phyloP scores from a whole-genome alignment of 805 yeast species.

The Clavispora fructus region DNA sequence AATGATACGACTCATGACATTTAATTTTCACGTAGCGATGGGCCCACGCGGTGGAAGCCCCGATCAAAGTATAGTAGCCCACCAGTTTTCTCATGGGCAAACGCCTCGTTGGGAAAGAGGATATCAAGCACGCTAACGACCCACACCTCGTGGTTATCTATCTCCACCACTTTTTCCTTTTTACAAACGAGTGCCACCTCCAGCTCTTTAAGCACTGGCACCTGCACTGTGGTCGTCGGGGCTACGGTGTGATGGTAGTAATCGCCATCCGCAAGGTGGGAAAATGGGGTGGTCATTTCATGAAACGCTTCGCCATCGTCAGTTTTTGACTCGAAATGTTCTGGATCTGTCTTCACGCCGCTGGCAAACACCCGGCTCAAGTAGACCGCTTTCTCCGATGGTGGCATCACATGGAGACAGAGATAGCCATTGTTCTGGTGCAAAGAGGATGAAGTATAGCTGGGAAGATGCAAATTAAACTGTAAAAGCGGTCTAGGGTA shows the following conservation, averaged over 20 bases:
- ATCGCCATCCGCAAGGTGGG: conserved; percentile 28
- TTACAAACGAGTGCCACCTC: conserved; percentile 63
- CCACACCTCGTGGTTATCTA: conserved; percentile 90
- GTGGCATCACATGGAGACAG: conserved; percentile 74
- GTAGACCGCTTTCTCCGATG: conserved; percentile 47
- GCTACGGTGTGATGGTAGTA: conserved; percentile 14
- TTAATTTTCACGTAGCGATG: conserved; percentile 19
- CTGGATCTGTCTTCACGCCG: conserved; percentile 46
- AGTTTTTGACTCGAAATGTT: conserved; percentile 9
- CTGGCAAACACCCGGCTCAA: conserved; percentile 63
- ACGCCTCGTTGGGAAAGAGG: conserved; percentile 19
- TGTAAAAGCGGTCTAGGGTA: conserved; percentile 74
- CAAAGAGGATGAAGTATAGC: conserved; percentile 66
- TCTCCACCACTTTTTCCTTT: conserved; percentile 45
- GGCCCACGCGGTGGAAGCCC: conserved; percentile 46
- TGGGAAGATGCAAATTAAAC: conserved; percentile 83
- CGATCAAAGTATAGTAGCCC: conserved; percentile 65
- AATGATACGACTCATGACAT: background rate
- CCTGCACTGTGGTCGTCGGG: conserved; percentile 16
- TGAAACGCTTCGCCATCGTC: conserved; percentile 34
- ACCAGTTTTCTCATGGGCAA: conserved; percentile 36
- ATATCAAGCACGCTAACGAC: conserved; percentile 70
- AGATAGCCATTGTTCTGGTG: conserved; percentile 47
- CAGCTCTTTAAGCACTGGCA: conserved; percentile 55
- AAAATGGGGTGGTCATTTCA: conserved; percentile 54